A percentile compares a stretch with the other conserved stretches of the same genome.
These are phyloP conservation scores for Silene latifolia DNA, from an alignment of 148 eudicot genomes.

Conservation along the genomic window DNA sequence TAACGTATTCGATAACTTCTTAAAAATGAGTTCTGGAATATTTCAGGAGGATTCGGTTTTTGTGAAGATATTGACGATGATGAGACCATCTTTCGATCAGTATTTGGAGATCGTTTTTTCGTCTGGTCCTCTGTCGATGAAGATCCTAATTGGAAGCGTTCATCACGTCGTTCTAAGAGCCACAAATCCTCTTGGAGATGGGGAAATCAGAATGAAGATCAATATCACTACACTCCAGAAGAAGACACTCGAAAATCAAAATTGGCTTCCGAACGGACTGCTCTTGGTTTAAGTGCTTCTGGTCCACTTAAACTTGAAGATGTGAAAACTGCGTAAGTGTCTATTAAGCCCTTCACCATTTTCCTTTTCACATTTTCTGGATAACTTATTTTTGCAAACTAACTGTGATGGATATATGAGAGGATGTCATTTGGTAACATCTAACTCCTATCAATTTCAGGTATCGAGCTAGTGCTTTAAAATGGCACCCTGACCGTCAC, in stretches of 20 bases:
- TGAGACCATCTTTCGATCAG: conserved; percentile 55
- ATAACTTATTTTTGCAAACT: neutral
- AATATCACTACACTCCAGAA: conserved; percentile 43
- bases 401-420: neutral
- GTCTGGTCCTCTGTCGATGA: conserved; percentile 73
- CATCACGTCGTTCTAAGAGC: conserved; percentile 47
- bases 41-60: conserved; percentile 60
- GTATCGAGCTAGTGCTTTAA: conserved; percentile 81
- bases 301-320: conserved; percentile 84
- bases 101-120: conserved; percentile 50
- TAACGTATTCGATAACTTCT: neutral
- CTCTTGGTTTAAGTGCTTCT: conserved; percentile 69
- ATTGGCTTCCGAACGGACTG: conserved; percentile 49
- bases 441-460: conserved; percentile 35
- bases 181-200: conserved; percentile 41
- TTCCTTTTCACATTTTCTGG: neutral
- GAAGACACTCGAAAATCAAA: conserved; percentile 32
- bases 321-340: conserved; percentile 82
- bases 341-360: neutral
- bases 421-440: neutral
- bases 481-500: conserved; percentile 99
- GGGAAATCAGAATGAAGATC: conserved; percentile 41
- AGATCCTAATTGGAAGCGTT: conserved; percentile 44
- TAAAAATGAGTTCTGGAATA: neutral
- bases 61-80: conserved; percentile 52